These are phyloP conservation scores for Acorus gramineus DNA, from an alignment of 106 monocot genomes.

Conservation along the genomic window DNA sequence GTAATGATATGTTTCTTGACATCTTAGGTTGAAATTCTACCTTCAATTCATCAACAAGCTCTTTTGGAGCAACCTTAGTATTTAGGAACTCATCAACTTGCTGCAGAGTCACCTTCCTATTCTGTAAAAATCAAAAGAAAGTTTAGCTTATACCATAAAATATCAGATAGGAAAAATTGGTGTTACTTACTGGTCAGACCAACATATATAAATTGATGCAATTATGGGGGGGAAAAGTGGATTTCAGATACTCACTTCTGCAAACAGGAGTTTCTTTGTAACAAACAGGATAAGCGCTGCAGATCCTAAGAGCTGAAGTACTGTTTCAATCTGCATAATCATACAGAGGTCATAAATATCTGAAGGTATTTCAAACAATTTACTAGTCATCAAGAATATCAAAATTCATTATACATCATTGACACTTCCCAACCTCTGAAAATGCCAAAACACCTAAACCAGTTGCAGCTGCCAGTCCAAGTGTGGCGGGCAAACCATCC, in stretches of 20 bases:
- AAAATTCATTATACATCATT: no score
- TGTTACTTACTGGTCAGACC: no score
- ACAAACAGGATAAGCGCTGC: slow-evolving; percentile 75
- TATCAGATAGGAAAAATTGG: no score
- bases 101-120: slow-evolving; percentile 63
- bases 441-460: slow-evolving; percentile 71
- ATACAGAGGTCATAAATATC: not conserved
- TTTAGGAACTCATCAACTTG: slow-evolving; percentile 82
- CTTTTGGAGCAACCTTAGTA: slow-evolving; percentile 89
- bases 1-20: not conserved
- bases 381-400: not conserved
- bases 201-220: no score
- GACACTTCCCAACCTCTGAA: slow-evolving; percentile 45
- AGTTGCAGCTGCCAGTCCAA: slow-evolving; percentile 76
- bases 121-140: slow-evolving; percentile 30
- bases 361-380: no score
- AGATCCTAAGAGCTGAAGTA: slow-evolving; percentile 88
- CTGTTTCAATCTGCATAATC: slow-evolving; percentile 67
- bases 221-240: no score
- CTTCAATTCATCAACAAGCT: slow-evolving; percentile 89
- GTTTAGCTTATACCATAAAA: no score
- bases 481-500: slow-evolving; percentile 53
- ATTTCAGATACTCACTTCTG: slow-evolving; percentile 40
- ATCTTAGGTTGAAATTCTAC: slow-evolving; percentile 16
- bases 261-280: slow-evolving; percentile 76